phyloP scores from a whole-genome alignment of 2,329 filamentous ascomycete genomes.

The Colletotrichum graminicola region DNA sequence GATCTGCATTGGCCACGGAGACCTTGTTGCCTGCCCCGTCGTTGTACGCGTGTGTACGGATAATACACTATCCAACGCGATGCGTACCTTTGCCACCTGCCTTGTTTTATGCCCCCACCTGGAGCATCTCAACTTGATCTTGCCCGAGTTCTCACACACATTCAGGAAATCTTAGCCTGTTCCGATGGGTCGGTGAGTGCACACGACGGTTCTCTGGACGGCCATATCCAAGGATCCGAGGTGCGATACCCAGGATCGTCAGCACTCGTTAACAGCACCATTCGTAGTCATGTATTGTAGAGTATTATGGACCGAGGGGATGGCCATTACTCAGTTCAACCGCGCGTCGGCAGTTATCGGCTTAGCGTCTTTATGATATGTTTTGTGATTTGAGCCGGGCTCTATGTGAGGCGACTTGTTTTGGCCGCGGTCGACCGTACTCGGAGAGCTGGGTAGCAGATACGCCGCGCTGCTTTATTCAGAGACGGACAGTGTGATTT shows the following conservation, averaged over 20 bases:
- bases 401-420: background rate
- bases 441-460: background rate
- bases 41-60: background rate
- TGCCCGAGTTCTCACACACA: background rate
- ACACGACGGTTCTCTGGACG: background rate
- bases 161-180: background rate
- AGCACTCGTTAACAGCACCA: background rate
- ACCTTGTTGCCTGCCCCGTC: conserved; percentile 6
- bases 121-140: background rate
- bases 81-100: conserved; percentile 9
- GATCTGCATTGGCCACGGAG: conserved; percentile 20
- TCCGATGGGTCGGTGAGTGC: background rate
- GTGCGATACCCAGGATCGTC: background rate
- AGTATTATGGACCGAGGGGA: background rate
- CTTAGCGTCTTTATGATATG: background rate
- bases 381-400: background rate
- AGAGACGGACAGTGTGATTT: background rate
- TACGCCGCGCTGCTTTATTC: background rate
- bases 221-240: background rate
- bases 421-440: background rate
- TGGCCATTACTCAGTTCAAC: background rate
- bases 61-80: background rate
- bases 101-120: background rate
- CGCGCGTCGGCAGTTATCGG: background rate
- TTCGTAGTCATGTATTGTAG: conserved; percentile 1